phyloP scores from a whole-genome alignment of 768 basidiomycete genomes.

The Mycena indigotica region DNA sequence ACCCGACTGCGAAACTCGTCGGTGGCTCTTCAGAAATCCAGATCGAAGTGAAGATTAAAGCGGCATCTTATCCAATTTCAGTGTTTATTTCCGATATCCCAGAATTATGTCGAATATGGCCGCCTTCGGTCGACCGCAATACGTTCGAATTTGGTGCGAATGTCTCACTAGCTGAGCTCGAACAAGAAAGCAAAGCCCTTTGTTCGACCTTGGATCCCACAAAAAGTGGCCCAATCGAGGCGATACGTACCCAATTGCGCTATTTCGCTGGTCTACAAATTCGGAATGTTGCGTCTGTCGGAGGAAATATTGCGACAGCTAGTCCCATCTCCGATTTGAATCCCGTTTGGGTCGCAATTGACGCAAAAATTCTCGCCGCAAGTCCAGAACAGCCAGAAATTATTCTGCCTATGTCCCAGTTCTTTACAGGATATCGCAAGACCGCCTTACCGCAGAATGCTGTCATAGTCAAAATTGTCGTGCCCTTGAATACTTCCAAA shows the following conservation, averaged over 20 bases:
- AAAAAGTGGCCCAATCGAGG: slow-evolving; percentile 21
- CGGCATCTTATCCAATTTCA: slow-evolving; percentile 16
- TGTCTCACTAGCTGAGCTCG: slow-evolving; percentile 21
- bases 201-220: slow-evolving; percentile 13
- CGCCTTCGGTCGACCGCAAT: slow-evolving; percentile 12
- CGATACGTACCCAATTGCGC: slow-evolving; percentile 21
- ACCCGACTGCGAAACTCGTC: slow-evolving; percentile 23
- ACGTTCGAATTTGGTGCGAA: slow-evolving; percentile 24
- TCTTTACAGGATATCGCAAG: slow-evolving; percentile 24
- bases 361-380: slow-evolving; percentile 15
- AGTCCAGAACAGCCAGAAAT: slow-evolving; percentile 10
- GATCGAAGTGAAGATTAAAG: slow-evolving; percentile 25
- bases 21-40: slow-evolving; percentile 24
- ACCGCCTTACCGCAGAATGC: slow-evolving; percentile 20
- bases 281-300: slow-evolving; percentile 21
- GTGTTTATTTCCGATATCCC: slow-evolving; percentile 22
- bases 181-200: slow-evolving; percentile 15
- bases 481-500: slow-evolving; percentile 17
- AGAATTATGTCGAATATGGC: slow-evolving; percentile 18
- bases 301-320: slow-evolving; percentile 24
- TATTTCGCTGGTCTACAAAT: slow-evolving; percentile 25
- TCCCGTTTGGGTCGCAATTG: slow-evolving; percentile 22
- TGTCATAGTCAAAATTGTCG: slow-evolving; percentile 23
- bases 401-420: slow-evolving; percentile 15
- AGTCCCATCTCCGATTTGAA: slow-evolving; percentile 24